phyloP scores from a whole-genome alignment of 768 basidiomycete species.

The Coprinopsis sp. region DNA sequence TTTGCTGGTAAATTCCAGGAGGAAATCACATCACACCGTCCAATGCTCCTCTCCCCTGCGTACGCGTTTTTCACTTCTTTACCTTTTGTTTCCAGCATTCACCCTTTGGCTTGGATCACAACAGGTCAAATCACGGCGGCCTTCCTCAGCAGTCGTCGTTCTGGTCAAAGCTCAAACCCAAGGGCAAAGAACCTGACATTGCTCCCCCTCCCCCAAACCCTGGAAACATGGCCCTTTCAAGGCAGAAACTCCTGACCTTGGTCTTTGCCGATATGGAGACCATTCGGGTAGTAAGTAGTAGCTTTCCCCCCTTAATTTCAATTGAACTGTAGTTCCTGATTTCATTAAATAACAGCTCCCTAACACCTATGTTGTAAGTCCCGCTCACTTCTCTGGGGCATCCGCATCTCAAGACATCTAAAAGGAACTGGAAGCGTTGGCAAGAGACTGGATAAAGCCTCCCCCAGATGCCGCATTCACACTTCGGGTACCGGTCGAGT shows the following conservation, averaged over 20 bases:
- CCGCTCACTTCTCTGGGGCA: too few relatives aligned
- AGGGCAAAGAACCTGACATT: slow-evolving; percentile 49
- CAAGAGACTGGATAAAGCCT: slow-evolving; percentile 83
- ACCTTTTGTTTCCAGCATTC: slow-evolving; percentile 21
- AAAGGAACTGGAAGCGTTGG: slow-evolving; percentile 82
- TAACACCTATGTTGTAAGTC: slow-evolving; percentile 54
- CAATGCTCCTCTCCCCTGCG: slow-evolving; percentile 83
- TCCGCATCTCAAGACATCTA: too few relatives aligned
- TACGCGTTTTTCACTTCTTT: slow-evolving; percentile 35
- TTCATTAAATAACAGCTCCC: slow-evolving; percentile 50
- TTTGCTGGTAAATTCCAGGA: slow-evolving; percentile 23
- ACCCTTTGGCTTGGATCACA: slow-evolving; percentile 28
- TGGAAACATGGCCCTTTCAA: slow-evolving; percentile 68
- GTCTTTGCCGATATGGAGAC: slow-evolving; percentile 86
- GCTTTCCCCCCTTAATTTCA: neutral
- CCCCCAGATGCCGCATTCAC: slow-evolving; percentile 74
- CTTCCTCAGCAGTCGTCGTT: slow-evolving; percentile 40
- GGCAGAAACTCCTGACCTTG: slow-evolving; percentile 76
- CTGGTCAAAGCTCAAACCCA: slow-evolving; percentile 69
- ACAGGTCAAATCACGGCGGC: slow-evolving; percentile 63
- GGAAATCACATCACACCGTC: slow-evolving; percentile 17
- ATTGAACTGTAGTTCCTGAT: neutral
- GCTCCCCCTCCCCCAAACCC: slow-evolving; percentile 40
- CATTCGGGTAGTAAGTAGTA: slow-evolving; percentile 55
- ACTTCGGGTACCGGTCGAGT: slow-evolving; percentile 83